A percentile compares a stretch with the other conserved stretches of the same genome.
phyloP scores from a whole-genome alignment of 1,139 yeast genomes.

The Arxiozyma bovina region DNA sequence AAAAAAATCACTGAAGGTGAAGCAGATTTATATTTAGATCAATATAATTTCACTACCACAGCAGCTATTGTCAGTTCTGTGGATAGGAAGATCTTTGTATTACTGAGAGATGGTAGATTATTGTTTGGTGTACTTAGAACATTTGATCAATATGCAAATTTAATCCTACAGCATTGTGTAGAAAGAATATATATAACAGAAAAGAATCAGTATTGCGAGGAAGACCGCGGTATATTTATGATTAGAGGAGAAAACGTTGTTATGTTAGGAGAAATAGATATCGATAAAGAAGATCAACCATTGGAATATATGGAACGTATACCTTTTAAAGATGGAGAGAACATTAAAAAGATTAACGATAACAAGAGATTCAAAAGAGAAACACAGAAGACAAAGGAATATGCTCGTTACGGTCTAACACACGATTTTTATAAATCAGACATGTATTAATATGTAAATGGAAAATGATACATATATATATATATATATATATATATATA shows the following conservation, averaged over 20 bases:
- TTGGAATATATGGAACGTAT: constrained; percentile 49
- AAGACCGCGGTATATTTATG: constrained; percentile 69
- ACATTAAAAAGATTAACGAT: constrained; percentile 36
- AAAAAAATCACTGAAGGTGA: constrained; percentile 31
- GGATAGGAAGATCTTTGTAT: constrained; percentile 66
- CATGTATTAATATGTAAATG: constrained; percentile 34
- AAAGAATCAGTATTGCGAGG: constrained; percentile 57
- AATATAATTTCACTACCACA: constrained; percentile 91
- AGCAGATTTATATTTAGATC: constrained; percentile 38
- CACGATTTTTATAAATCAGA: constrained; percentile 48
- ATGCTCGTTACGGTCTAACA: constrained; percentile 46
- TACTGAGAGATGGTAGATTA: constrained; percentile 83
- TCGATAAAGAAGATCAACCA: constrained; percentile 74
- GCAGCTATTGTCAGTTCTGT: constrained; percentile 93
- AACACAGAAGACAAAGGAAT: constrained; percentile 40
- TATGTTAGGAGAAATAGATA: constrained; percentile 90
- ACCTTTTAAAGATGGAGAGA: constrained; percentile 53
- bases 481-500: no score
- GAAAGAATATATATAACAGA: constrained; percentile 69
- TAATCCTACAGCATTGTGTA: constrained; percentile 82
- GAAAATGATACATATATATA: no score
- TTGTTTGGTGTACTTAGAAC: constrained; percentile 87
- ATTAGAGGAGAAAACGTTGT: constrained; percentile 96
- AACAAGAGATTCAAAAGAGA: constrained; percentile 37
- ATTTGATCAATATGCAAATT: constrained; percentile 89